Evolutionary conservation across 257 asterid genomes (phyloP).

Genomic region (Salvia rosmarinus): DNA sequence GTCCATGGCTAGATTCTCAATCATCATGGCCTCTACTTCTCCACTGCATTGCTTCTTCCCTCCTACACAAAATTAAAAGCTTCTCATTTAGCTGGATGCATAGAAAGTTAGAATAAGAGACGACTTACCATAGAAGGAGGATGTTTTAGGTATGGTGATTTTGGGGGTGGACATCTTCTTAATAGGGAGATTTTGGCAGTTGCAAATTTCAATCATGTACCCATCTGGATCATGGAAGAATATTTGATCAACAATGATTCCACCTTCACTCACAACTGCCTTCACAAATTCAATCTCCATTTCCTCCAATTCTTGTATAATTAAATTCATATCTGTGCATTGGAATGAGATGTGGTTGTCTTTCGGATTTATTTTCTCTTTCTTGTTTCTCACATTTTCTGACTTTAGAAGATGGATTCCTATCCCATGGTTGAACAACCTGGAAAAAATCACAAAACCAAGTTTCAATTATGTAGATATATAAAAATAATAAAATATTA

Average conservation of each 20-base stretch:
- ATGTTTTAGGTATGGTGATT: neutral
- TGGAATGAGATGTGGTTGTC: conserved; percentile 87
- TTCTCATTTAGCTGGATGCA: neutral
- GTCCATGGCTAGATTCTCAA: conserved; percentile 69
- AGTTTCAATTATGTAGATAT: too few species aligned
- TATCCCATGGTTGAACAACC: conserved; percentile 90
- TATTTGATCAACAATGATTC: conserved; percentile 73
- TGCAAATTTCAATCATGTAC: conserved; percentile 85
- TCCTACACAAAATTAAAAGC: conserved; percentile 13
- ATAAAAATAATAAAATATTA: neutral
- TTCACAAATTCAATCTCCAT: conserved; percentile 65
- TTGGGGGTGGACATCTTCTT: conserved; percentile 39
- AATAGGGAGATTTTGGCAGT: conserved; percentile 72
- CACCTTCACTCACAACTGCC: conserved; percentile 77
- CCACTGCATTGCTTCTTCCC: conserved; percentile 47
- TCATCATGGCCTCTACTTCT: conserved; percentile 70
- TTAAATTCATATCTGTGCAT: conserved; percentile 59
- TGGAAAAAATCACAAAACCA: conserved; percentile 23
- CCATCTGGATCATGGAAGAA: conserved; percentile 96
- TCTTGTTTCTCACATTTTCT: conserved; percentile 38
- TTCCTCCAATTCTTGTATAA: conserved; percentile 50
- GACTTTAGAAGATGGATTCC: conserved; percentile 77
- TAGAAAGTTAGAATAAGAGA: neutral
- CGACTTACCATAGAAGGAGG: conserved; percentile 44
- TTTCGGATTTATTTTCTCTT: conserved; percentile 66